A percentile compares a stretch with the other conserved stretches of the same genome.
These are phyloP conservation scores for Mycena epipterygia DNA, from an alignment of 768 basidiomycete species.

Conservation along the genomic window DNA sequence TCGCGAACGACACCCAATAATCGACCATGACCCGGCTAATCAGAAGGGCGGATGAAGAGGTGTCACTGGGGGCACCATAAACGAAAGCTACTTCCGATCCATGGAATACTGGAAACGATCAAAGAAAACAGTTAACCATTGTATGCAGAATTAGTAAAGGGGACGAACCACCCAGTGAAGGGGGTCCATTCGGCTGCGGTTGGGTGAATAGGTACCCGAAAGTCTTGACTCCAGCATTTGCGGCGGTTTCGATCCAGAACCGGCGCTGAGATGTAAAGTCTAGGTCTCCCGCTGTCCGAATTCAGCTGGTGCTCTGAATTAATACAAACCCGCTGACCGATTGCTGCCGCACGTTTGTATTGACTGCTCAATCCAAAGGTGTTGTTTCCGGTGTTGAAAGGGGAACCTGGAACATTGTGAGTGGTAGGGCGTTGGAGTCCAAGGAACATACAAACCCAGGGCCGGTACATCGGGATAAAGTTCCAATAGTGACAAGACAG, in stretches of 20 bases:
- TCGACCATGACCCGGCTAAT: conserved; percentile 56
- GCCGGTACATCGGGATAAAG: conserved; percentile 60
- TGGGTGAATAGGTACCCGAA: conserved; percentile 58
- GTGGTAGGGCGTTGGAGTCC: too few relatives aligned
- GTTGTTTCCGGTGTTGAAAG: conserved; percentile 56
- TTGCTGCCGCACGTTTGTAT: conserved; percentile 53
- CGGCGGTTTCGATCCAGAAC: conserved; percentile 50
- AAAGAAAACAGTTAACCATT: background rate
- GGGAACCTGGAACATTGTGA: conserved; percentile 48
- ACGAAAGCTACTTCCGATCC: conserved; percentile 48
- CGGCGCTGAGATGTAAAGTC: conserved; percentile 48
- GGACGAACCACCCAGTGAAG: conserved; percentile 48
- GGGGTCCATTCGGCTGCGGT: conserved; percentile 38
- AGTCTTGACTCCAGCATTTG: conserved; percentile 46
- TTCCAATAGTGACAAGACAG: conserved; percentile 44
- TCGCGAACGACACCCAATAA: conserved; percentile 63
- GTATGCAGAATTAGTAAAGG: conserved; percentile 31
- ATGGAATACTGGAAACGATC: conserved; percentile 42
- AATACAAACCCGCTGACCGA: background rate
- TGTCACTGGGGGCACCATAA: conserved; percentile 41
- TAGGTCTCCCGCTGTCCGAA: conserved; percentile 37
- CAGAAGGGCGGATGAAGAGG: conserved; percentile 16
- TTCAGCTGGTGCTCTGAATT: background rate
- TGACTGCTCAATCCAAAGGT: conserved; percentile 57
- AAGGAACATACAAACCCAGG: conserved; percentile 23